Evolutionary conservation across 1,284 basidiomycete genomes (phyloP), one percentile per base, ranked within the genome.

Genomic region (Taiwanofungus camphoratus): DNA sequence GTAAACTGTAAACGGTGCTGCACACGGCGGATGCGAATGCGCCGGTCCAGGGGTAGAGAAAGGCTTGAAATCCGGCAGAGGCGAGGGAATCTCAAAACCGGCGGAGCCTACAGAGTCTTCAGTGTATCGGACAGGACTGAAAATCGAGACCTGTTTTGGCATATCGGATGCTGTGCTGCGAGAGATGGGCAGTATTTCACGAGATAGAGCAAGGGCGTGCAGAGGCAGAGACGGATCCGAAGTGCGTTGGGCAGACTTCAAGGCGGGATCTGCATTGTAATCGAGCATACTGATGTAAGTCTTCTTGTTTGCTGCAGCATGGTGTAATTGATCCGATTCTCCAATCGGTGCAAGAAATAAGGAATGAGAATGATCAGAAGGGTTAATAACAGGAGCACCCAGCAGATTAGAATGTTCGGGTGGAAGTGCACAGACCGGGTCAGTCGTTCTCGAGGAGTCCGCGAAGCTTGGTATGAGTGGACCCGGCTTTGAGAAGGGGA

Each of bases 1-100:
- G 59, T 74, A 74, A 16, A 73, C 52, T 5, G 21, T 34, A 15
- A 41, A 8, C 61, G 60, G 32, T 48, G 61, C 22, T 67, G 48
- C 5, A 62, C 57, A 32, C 44, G 58, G 35, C 60, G 64, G 5
- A 34, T 22, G 12, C 12, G 9, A 16, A 24, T 34, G 40, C 7
- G 36, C 23, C 31, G 52, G 52, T 15, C 52, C 54, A 26, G 54
- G 50, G n/a, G 41, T 47, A 21, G 52, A 50, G 42, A 48, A 56
- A 11, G 54, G 52, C 19, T 45, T 30, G 20, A 29, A 5, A 15
- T n/a, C 7, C 5, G 16, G 6, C 12, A 13, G 4, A 11, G 13
- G 11, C 8, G 16, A 15, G 20, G 8, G 39, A n/a, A 7, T 18
- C 6, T 8, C 16, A n/a, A 26, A 34, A 34, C 7, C 9, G 8